phyloP scores from a whole-genome alignment of 768 basidiomycete species.

The Lyophyllum shimeji region DNA sequence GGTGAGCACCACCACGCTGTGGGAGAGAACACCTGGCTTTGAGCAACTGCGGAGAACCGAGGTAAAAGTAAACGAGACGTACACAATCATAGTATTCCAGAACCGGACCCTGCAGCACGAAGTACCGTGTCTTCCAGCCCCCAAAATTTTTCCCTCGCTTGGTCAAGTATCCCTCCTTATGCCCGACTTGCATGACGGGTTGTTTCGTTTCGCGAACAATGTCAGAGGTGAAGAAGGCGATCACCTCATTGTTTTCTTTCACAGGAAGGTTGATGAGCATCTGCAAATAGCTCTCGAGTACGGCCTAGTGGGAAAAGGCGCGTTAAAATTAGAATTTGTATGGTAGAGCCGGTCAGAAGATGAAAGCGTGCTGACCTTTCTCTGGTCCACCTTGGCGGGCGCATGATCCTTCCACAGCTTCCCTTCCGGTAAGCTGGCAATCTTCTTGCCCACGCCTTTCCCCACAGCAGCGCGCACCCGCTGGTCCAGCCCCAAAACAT shows the following conservation, averaged over 20 bases:
- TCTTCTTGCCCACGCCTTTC: slow-evolving; percentile 73
- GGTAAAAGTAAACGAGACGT: slow-evolving; percentile 36
- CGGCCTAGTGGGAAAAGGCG: slow-evolving; percentile 39
- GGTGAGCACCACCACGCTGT: slow-evolving; percentile 87
- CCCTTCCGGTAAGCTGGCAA: slow-evolving; percentile 83
- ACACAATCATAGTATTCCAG: slow-evolving; percentile 96
- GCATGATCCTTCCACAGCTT: slow-evolving; percentile 97
- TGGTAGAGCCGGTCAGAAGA: slow-evolving; percentile 1
- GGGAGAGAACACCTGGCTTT: slow-evolving; percentile 15
- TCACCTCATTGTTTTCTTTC: slow-evolving; percentile 86
- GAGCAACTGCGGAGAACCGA: slow-evolving; percentile 5
- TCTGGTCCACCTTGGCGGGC: slow-evolving; percentile 93
- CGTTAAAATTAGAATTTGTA: slow-evolving; percentile 4
- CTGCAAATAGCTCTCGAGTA: slow-evolving; percentile 85
- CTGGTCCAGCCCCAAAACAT: slow-evolving; percentile 86
- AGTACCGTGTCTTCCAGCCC: slow-evolving; percentile 95
- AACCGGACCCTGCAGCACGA: slow-evolving; percentile 87
- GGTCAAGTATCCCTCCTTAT: slow-evolving; percentile 95
- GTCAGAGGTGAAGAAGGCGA: slow-evolving; percentile 91
- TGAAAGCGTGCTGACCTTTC: slow-evolving; percentile 63
- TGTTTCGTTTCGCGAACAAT: slow-evolving; percentile 74
- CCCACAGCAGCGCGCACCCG: slow-evolving; percentile 67
- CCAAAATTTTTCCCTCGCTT: slow-evolving; percentile 98
- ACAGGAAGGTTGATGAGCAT: slow-evolving; percentile 78
- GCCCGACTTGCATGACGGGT: slow-evolving; percentile 75